A percentile compares a stretch with the other conserved stretches of the same genome.
These are phyloP conservation scores for Diplodia scrobiculata DNA, from an alignment of 2,329 filamentous ascomycete species.

Conservation along the genomic window DNA sequence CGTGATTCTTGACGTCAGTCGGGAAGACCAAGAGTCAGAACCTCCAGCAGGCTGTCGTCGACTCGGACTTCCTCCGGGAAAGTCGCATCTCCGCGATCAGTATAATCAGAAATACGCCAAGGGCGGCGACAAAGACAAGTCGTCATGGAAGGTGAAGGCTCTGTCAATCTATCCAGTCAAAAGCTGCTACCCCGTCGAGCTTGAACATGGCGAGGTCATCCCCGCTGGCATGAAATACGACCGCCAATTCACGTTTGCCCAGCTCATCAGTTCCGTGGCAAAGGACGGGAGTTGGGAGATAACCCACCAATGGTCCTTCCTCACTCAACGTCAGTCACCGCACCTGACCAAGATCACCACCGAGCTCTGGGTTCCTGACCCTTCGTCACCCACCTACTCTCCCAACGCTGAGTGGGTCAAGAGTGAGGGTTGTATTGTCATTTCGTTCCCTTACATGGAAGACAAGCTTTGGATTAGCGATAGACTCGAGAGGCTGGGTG, in stretches of 20 bases:
- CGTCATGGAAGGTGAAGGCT: conserved; percentile 59
- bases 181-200: conserved; percentile 75
- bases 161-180: conserved; percentile 82
- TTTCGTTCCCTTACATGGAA: conserved; percentile 63
- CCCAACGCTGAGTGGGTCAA: conserved; percentile 53
- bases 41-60: conserved; percentile 54
- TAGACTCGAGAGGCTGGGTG: conserved; percentile 39
- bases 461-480: conserved; percentile 37
- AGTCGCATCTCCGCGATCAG: conserved; percentile 60
- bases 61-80: conserved; percentile 50
- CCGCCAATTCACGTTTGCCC: conserved; percentile 79
- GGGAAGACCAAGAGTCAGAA: conserved; percentile 12
- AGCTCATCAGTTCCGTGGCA: conserved; percentile 54
- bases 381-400: conserved; percentile 56
- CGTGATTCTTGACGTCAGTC: conserved; percentile 15
- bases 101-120: conserved; percentile 54
- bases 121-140: conserved; percentile 24
- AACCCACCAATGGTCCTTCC: conserved; percentile 63
- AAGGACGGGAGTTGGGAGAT: conserved; percentile 39
- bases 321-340: conserved; percentile 70
- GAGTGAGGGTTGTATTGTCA: conserved; percentile 63
- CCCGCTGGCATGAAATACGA: conserved; percentile 74
- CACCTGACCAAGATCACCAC: conserved; percentile 69
- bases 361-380: conserved; percentile 70
- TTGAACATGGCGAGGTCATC: conserved; percentile 65